These are phyloP conservation scores for Leucaena leucocephala DNA, from an alignment of 306 rosid species.

Conservation along the genomic window DNA sequence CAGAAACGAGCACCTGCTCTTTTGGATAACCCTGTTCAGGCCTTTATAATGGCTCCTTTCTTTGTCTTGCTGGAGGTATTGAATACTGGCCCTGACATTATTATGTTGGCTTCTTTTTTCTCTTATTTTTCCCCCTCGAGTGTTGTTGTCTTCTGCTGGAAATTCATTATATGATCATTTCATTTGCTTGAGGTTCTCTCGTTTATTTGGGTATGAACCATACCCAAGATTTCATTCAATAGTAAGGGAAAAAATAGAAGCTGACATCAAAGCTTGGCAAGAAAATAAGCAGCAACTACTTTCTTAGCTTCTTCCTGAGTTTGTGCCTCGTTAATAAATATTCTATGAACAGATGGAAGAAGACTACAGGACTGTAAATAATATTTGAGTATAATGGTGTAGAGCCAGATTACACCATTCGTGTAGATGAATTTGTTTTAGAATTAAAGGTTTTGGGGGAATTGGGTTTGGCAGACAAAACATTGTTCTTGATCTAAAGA, in stretches of 20 bases:
- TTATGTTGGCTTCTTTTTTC: constrained; percentile 11
- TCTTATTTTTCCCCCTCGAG: background rate
- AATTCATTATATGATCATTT: background rate
- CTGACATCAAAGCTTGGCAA: constrained; percentile 58
- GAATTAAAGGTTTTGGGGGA: background rate
- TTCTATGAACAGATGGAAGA: constrained; percentile 4
- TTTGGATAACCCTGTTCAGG: constrained; percentile 75
- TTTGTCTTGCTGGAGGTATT: constrained; percentile 88
- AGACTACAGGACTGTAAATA: constrained; percentile 15
- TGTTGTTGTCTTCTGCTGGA: constrained; percentile 13
- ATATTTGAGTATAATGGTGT: background rate
- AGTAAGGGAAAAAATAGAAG: constrained; percentile 60
- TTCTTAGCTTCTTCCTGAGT: constrained; percentile 43
- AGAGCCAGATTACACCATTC: background rate
- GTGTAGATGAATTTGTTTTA: background rate
- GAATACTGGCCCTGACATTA: background rate
- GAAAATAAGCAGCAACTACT: constrained; percentile 59
- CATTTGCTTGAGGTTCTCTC: constrained; percentile 55
- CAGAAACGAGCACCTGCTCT: constrained; percentile 89
- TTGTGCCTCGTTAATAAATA: constrained; percentile 4
- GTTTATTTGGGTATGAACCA: constrained; percentile 65
- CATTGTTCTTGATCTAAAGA: no score
- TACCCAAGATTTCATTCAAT: constrained; percentile 67
- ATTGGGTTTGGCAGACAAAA: background rate
- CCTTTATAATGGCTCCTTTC: constrained; percentile 88